Evolutionary conservation across 495 filamentous ascomycete genomes (phyloP).

Genomic region (Podospora bellae-mahoneyi): DNA sequence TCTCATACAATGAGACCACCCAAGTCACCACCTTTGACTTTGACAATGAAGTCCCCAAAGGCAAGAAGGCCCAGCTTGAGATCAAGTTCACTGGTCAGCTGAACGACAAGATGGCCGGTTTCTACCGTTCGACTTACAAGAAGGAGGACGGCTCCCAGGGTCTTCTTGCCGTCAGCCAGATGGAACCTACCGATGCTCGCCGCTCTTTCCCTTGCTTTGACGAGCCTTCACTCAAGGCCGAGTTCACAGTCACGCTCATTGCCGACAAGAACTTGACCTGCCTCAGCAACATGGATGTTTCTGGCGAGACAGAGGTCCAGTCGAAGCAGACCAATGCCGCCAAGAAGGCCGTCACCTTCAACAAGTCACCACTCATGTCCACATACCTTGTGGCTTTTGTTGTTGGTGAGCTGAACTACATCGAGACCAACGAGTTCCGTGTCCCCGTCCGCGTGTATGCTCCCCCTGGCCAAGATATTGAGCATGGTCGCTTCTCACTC

Average conservation of each 20-base stretch:
- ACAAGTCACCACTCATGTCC: conserved; percentile 70
- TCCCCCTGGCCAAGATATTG: conserved; percentile 59
- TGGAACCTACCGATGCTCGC: conserved; percentile 76
- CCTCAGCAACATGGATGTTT: conserved; percentile 78
- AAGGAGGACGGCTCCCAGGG: conserved; percentile 58
- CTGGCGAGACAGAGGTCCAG: conserved; percentile 57
- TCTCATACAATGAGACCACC: conserved; percentile 59
- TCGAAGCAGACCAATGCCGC: conserved; percentile 51
- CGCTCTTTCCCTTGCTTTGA: conserved; percentile 77
- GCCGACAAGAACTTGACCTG: conserved; percentile 71
- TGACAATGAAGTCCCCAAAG: conserved; percentile 55
- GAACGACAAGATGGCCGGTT: conserved; percentile 79
- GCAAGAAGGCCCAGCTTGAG: conserved; percentile 59
- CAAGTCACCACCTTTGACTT: conserved; percentile 66
- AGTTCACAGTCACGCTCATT: conserved; percentile 69
- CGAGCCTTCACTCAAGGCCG: conserved; percentile 71
- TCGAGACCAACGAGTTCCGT: conserved; percentile 71
- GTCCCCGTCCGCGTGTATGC: conserved; percentile 70
- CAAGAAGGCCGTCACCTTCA: conserved; percentile 72
- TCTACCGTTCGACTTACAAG: conserved; percentile 76
- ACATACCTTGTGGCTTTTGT: conserved; percentile 76
- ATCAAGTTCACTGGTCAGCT: conserved; percentile 65
- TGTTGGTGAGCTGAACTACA: conserved; percentile 70
- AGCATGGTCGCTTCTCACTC: conserved; percentile 67
- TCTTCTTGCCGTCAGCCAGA: conserved; percentile 73